Base-by-base conservation (phyloP, 176 grass and related monocot species). In the Chloris gayana region DNA sequence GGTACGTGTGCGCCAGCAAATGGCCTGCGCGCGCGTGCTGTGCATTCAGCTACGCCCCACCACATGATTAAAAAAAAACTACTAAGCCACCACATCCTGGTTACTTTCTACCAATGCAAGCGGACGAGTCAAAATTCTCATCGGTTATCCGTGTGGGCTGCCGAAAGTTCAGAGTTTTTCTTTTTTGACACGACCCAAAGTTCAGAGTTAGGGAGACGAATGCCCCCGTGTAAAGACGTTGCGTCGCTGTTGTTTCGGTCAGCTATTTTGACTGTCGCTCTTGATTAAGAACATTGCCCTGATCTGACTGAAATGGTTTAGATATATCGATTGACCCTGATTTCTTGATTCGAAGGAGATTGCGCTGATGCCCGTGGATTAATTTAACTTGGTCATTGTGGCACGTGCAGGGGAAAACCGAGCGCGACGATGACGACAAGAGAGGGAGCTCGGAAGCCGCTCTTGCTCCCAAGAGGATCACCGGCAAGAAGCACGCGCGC, bases 401-500 rank as follows among this genome's bases (percentile, higher is more conserved):
- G 26, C 8, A 45, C 63, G 37, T 70, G 57, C 81, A 87, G 80
- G 45, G 70, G 30, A 86, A 73, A 77, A 32, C 38, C 6, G 83
- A 78, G 38, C 32, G 47, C 33, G 22, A 57, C 54, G 22, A 25
- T 2, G 21, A 46, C 8, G 71, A 60, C 54, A 83, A 69, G 47
- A 88, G 74, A 46, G 83, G 77, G 51, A 85, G 75, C 60, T 72
- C 75, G 13, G 79, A 91, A 69, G 66, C 54, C 0, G 87, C 27
- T 14, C 47, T 69, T 42, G 89, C 86, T 5, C 74, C 83, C 19
- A 67, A 74, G 49, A 86, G 79, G 38, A 70, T 77, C 25, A 73
- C 78, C 39, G 82, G 85, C 31, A 90, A 87, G 70, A 90, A 87
- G 75, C 80, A 82, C 67, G 24, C 59, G 47, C 73, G 66, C 24